A percentile compares a stretch with the other conserved stretches of the same genome.
Evolutionary conservation across 2,329 filamentous ascomycete genomes (phyloP).

Genomic region (Trichoderma atrobrunneum): DNA sequence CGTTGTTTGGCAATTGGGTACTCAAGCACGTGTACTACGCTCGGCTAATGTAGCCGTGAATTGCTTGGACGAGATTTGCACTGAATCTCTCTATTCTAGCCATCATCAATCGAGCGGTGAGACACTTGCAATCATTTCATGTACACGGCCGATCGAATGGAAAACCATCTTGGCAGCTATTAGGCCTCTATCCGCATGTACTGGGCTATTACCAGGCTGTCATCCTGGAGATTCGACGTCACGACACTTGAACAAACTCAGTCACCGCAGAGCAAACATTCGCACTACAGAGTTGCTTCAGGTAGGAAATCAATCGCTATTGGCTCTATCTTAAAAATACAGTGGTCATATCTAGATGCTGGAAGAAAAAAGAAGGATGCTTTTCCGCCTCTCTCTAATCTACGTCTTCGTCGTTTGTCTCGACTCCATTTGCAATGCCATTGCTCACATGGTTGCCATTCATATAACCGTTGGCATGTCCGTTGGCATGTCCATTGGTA

Average conservation of each 20-base stretch:
- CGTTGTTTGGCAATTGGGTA: slow-evolving; percentile 6
- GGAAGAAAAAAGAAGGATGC: background rate
- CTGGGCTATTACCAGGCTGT: background rate
- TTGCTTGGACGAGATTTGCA: background rate
- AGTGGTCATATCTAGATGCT: background rate
- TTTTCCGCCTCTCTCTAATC: slow-evolving; percentile 33
- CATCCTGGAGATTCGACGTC: background rate
- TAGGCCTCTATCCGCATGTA: background rate
- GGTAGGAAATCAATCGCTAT: background rate
- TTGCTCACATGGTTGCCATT: background rate
- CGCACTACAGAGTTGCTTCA: background rate
- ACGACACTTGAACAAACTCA: background rate
- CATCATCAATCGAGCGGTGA: background rate
- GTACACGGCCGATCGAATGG: background rate
- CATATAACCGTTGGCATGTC: slow-evolving; percentile 43
- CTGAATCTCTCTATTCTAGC: background rate
- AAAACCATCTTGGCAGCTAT: background rate
- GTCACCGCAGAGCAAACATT: background rate
- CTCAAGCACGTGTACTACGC: background rate
- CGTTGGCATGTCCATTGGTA: slow-evolving; percentile 55
- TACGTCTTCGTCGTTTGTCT: slow-evolving; percentile 42
- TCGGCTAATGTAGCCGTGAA: slow-evolving; percentile 1
- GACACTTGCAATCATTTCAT: background rate
- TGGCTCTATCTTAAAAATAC: background rate
- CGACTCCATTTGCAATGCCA: slow-evolving; percentile 29